These are phyloP conservation scores for Phellopilus nigrolimitatus DNA, from an alignment of 1,284 basidiomycete genomes.

Conservation along the genomic window DNA sequence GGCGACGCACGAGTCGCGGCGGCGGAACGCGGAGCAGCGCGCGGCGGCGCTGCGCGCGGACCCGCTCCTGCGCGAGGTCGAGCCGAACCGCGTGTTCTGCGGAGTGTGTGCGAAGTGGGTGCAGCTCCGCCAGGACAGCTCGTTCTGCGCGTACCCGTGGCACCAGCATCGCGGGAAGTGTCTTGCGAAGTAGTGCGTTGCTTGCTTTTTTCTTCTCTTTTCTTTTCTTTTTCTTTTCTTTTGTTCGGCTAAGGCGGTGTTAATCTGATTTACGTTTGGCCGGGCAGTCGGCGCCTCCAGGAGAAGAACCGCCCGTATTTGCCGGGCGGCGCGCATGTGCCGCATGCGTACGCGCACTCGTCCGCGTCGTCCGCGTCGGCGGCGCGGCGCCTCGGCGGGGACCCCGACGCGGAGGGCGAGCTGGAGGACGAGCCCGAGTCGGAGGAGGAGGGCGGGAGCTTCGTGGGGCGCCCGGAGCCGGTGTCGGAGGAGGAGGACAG, in stretches of 20 bases:
- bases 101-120: constrained; percentile 73
- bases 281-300: constrained; percentile 14
- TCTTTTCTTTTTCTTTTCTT: constrained; percentile 14
- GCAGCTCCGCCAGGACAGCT: constrained; percentile 65
- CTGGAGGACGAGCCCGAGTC: constrained; percentile 41
- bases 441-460: constrained; percentile 30
- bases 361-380: constrained; percentile 15
- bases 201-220: constrained; percentile 12
- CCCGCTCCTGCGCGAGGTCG: constrained; percentile 56
- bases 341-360: neutral
- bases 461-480: neutral
- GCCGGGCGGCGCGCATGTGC: no score
- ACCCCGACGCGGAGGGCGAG: constrained; percentile 16
- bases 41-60: constrained; percentile 63
- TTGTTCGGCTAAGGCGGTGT: neutral
- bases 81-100: constrained; percentile 72
- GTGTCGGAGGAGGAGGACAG: constrained; percentile 8
- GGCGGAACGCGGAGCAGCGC: constrained; percentile 70
- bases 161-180: constrained; percentile 70
- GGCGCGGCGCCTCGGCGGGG: constrained; percentile 23
- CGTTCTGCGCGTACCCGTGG: constrained; percentile 75
- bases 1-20: constrained; percentile 56
- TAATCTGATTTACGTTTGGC: no score
- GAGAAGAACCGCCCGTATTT: no score
- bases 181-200: constrained; percentile 49